Evolutionary conservation across 1,284 basidiomycete species (phyloP).

Genomic region (Coniferiporia sulphurascens): DNA sequence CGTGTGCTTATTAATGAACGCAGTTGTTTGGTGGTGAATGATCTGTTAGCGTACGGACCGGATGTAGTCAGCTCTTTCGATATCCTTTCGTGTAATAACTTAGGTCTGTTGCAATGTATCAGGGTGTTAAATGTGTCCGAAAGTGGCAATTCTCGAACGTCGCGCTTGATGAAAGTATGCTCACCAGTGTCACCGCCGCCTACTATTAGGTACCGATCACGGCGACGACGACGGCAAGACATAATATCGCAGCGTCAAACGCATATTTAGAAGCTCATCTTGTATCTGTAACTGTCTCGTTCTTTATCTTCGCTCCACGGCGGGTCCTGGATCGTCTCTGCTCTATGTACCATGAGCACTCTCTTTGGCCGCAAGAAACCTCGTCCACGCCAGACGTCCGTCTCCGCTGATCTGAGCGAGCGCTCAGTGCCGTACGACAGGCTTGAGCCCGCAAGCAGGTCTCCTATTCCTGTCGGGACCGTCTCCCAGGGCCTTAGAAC

Average conservation of each 20-base stretch:
- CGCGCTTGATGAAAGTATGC: too few relatives aligned
- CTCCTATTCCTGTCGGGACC: constrained; percentile 54
- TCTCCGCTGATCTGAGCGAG: constrained; percentile 44
- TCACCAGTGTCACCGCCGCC: not conserved
- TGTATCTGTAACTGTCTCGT: constrained; percentile 13
- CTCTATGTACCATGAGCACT: constrained; percentile 27
- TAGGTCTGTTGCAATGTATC: not conserved
- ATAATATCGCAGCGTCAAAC: not conserved
- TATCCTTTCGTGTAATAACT: not conserved
- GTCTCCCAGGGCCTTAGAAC: constrained; percentile 53
- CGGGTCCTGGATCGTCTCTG: constrained; percentile 10
- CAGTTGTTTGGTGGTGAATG: not conserved
- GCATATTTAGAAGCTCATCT: not conserved
- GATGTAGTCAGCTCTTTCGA: not conserved
- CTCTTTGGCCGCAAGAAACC: constrained; percentile 38
- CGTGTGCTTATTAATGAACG: not conserved
- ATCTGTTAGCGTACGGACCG: not conserved
- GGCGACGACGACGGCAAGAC: not conserved
- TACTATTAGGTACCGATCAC: not conserved
- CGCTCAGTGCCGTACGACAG: constrained; percentile 70
- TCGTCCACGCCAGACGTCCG: constrained; percentile 46
- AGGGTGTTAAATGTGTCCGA: not conserved
- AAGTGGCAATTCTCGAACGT: not conserved
- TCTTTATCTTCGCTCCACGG: not conserved
- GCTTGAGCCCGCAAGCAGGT: constrained; percentile 50